Evolutionary conservation across 1,284 basidiomycete species (phyloP), one percentile per base, ranked within the genome.

Genomic region (Fomes fomentarius): DNA sequence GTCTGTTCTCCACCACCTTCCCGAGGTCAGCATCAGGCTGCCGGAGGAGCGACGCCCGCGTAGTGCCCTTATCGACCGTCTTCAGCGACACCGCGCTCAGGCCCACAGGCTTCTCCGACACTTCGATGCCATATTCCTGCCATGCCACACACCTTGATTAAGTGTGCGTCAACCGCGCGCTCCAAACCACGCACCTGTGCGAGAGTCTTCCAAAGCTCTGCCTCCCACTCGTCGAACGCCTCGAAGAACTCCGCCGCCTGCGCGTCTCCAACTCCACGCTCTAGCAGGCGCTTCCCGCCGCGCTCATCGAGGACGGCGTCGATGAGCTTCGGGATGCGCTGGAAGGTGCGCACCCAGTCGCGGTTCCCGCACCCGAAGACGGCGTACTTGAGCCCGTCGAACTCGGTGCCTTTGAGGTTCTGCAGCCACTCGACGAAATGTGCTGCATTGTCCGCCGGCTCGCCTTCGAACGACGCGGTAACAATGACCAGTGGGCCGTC

Each of bases 291-390:
- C 50, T 68, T 68, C n/a, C 66, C 80, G 3, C 80, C 79, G 28
- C 67, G 68, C 47, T 70, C 62, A 34, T 67, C 74, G 9, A 83
- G 59, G 12, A 67, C 57, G 10, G 68, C 60, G 62, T 82, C 80
- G 55, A 78, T 69, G 3, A 76, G 60, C 46, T 47, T 74, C 8
- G 81, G 81, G 26, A 83, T 76, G n/a, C 71, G 69, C 66, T 82
- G 80, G 66, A 75, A 83, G 2, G 81, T 82, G 33, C 71, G 63
- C 19, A 71, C 73, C 81, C 81, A 83, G 61, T 82, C 81, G 51
- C 72, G 73, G 64, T 82, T 80, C 5, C 81, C 81, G 45, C 78
- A 80, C 1, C 81, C 81, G 56, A 83, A 82, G 26, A 83, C 77
- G 8, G 74, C 74, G 58, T 73, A 83, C 28, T 70, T 69, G 17